These are phyloP conservation scores for Symbiotaphrina buchneri DNA, from an alignment of 495 filamentous ascomycete genomes.

Conservation along the genomic window DNA sequence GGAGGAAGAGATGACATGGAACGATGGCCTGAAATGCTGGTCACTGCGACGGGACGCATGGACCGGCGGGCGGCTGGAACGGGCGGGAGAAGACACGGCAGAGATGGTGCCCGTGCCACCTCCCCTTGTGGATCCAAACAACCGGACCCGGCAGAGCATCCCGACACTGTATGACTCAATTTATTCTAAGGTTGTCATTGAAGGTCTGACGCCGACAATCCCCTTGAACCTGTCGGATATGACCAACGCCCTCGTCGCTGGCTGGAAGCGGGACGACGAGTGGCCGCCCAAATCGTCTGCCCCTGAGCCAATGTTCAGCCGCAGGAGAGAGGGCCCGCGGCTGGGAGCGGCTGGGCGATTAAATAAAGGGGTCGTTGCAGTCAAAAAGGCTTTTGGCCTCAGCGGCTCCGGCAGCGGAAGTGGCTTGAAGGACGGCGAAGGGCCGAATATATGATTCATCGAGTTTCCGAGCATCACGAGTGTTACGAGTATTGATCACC, in stretches of 20 bases:
- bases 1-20: conserved; percentile 64
- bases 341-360: no score
- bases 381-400: no score
- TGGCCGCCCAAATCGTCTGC: conserved; percentile 53
- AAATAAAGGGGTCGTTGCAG: no score
- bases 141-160: conserved; percentile 50
- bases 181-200: conserved; percentile 67
- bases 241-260: conserved; percentile 58
- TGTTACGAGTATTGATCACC: no score
- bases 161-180: conserved; percentile 55
- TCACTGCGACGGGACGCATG: conserved; percentile 58
- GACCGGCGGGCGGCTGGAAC: conserved; percentile 39
- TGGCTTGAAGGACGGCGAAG: no score
- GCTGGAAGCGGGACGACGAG: conserved; percentile 85
- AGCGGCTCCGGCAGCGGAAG: no score
- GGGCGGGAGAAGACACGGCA: not conserved
- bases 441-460: no score
- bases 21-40: conserved; percentile 58
- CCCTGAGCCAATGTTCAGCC: not conserved
- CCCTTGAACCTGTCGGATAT: conserved; percentile 75
- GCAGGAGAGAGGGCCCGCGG: not conserved
- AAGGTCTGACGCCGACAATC: conserved; percentile 53
- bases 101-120: conserved; percentile 18
- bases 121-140: conserved; percentile 36
- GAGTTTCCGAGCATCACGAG: no score